phyloP scores from a whole-genome alignment of 768 basidiomycete species.

The Boletellus emodensis region DNA sequence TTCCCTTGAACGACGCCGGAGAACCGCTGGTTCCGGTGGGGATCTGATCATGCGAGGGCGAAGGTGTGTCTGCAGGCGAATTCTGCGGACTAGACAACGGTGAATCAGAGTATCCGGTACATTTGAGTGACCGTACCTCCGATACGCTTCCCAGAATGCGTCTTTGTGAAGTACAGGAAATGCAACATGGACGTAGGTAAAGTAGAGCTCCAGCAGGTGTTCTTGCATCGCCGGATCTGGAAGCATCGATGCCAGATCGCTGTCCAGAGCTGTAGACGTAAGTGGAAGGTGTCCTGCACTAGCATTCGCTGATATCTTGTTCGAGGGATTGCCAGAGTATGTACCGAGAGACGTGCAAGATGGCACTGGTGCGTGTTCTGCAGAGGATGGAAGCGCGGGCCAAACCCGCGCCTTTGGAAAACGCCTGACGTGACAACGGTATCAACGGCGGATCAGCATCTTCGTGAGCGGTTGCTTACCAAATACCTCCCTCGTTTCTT shows the following conservation, averaged over 20 bases:
- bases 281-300: constrained; percentile 12
- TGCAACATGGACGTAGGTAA: constrained; percentile 73
- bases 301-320: constrained; percentile 7
- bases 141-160: constrained; percentile 59
- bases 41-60: constrained; percentile 22
- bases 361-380: constrained; percentile 24
- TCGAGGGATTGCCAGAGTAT: constrained; percentile 1
- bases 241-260: constrained; percentile 42
- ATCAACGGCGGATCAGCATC: constrained; percentile 15
- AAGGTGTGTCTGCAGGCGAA: constrained; percentile 30
- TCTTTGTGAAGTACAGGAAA: constrained; percentile 76
- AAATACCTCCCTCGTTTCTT: constrained; percentile 73
- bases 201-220: constrained; percentile 72
- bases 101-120: not conserved
- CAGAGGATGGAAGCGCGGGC: constrained; percentile 51
- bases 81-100: constrained; percentile 21
- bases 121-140: constrained; percentile 29
- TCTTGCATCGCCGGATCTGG: constrained; percentile 60
- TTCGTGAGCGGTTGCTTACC: constrained; percentile 39
- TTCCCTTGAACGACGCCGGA: constrained; percentile 38
- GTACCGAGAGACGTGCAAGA: constrained; percentile 6
- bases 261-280: constrained; percentile 27
- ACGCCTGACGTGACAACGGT: constrained; percentile 43
- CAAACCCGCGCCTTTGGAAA: constrained; percentile 89
- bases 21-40: constrained; percentile 16